Evolutionary conservation across 2,329 filamentous ascomycete genomes (phyloP), one percentile per base, ranked within the genome.

Genomic region (Metarhizium sp.): DNA sequence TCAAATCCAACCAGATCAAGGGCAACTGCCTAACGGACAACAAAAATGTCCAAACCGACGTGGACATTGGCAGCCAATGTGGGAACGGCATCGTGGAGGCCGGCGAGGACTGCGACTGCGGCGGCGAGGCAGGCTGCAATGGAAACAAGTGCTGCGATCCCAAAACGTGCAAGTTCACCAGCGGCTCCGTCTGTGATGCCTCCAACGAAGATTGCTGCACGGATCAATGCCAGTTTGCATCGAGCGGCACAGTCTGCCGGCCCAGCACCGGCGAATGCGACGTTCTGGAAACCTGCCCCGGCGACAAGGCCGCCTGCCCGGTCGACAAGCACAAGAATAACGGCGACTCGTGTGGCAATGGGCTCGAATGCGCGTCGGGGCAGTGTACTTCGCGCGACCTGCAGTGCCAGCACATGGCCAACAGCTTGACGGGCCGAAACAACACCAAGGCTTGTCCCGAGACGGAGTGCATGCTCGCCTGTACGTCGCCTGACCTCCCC

Each of bases 21-120:
- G 84, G 84, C 0, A 72, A 67, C 30, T 99, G 94, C 69, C 75
- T 99, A 47, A 86, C 84, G n/a, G 85, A 89, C 69, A 99, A 99
- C 75, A 84, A 82, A 62, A 85, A 88, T 60, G 84, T 99, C 50
- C 80, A 82, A 36, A 94, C 88, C 32, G 89, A 95, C 62, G 87
- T 85, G 0, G 89, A 95, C 62, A 87, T 85, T 0, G 89, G 87
- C 54, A 87, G 86, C 62, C 86, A 92, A 67, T 99, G 94, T 71
- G 94, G 94, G 56, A 99, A 99, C 71, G 94, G 94, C 54, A 97
- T 99, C 61, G 94, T 99, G 52, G 94, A 97, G 72, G 76, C 81
- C 18, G 94, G 90, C 59, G 94, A 99, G 72, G 88, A 99, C 53
- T 99, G 94, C 71, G 94, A 99, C 71, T 99, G 94, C 65, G 94